phyloP scores from a whole-genome alignment of 208 protist species.

The Trypanosomatidae sp. region DNA sequence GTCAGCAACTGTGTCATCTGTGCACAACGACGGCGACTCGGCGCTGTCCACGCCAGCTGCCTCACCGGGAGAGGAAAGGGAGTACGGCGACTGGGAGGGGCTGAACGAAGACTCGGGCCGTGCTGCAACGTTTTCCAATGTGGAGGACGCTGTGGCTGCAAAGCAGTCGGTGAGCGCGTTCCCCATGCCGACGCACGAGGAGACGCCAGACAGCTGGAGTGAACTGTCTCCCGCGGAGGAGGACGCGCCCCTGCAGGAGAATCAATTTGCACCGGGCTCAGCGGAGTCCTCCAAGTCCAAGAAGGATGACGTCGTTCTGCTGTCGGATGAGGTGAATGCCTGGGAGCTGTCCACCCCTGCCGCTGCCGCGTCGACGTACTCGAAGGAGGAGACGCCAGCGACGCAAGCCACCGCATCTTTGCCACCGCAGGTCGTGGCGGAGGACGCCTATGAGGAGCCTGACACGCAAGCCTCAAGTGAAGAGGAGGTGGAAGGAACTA shows the following conservation, averaged over 20 bases:
- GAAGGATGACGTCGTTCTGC: not conserved
- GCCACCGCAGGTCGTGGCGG: not conserved
- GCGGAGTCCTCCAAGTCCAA: not conserved
- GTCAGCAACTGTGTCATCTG: not conserved
- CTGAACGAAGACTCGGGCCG: not conserved
- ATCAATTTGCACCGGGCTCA: not conserved
- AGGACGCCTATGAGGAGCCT: not conserved
- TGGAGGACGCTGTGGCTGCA: not conserved
- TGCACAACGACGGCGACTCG: not conserved
- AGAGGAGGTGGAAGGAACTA: not conserved
- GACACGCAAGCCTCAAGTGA: not conserved
- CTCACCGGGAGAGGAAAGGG: not conserved
- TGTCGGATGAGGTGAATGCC: not conserved
- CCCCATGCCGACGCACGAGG: not conserved
- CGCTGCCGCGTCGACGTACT: not conserved
- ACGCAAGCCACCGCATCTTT: not conserved
- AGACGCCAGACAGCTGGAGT: not conserved
- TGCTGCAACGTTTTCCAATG: not conserved
- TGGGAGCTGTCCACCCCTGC: not conserved
- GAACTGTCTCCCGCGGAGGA: not conserved
- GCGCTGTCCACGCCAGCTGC: not conserved
- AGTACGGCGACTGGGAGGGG: not conserved
- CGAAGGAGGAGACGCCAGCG: not conserved
- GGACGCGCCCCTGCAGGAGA: not conserved
- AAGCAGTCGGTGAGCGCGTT: not conserved